Evolutionary conservation across 768 basidiomycete species (phyloP), one percentile per base, ranked within the genome.

Genomic region (Pleurotus tuber-regium): DNA sequence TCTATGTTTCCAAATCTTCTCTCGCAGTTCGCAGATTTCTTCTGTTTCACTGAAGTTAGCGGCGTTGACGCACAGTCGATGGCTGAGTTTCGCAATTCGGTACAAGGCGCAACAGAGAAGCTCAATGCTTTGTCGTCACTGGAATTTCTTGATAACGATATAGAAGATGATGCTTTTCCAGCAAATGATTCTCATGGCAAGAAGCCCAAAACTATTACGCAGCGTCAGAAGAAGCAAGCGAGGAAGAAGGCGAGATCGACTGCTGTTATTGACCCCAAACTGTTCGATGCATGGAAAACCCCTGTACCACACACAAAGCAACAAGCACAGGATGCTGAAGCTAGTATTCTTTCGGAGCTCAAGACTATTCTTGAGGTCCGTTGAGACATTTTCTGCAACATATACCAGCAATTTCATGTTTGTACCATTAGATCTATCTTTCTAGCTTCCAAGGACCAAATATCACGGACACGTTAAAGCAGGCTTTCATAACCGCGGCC

Each of bases 321-420:
- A 24, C 16, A 48, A 8, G 46, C 31, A 6, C 30, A 35, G 30
- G 14, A 33, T 14, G 12, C 30, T 5, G 46, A 29, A 18, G 23
- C n/a, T 9, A 48, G 16, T 18, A 54, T 76, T 28, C 38, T 63
- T 5, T 25, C 30, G 0, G 36, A 62, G 1, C 69, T 71, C 44
- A 63, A 63, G 50, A 21, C 5, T 7, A 58, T 60, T 16, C 43
- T 76, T 25, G 44, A 65, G 46, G 74, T 74, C 19, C 8, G n/a
- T 51, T 14, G 12, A 4, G 24, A n/a, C 16, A 7, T n/a, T 31
- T 14, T 7, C 30, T 31, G 8, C 30, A 31, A 8, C 8, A 7
- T 31, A 14, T 31, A 7, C 11, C 9, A 41, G 35, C 28, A 2
- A 11, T 3, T 28, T n/a, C 9, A n/a, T 25, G 21, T 25, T 18